Base-by-base conservation (phyloP, 495 filamentous ascomycete species). In the Penicillium cinerascens region DNA sequence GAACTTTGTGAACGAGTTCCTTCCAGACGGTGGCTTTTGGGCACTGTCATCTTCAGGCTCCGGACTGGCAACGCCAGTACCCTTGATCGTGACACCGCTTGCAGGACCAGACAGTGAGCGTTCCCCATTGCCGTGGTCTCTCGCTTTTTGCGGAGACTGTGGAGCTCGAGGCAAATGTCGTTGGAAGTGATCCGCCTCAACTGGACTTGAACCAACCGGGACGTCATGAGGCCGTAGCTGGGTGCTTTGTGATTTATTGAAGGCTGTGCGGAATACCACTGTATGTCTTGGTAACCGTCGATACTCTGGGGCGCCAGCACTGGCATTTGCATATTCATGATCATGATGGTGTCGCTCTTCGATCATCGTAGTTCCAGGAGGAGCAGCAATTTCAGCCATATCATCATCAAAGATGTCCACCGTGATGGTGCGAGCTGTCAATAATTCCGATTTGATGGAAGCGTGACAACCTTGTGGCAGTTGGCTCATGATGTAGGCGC, bases 371-470 rank as follows among this genome's bases (percentile, higher is more conserved):
- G 87, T 80, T 0, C 84, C 83, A 1, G 83, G 80, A 2, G 87
- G 85, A 9, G 86, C 79, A 8, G 77, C 66, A 22, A 91, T 76
- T 15, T 83, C 78, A 3, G 82, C 73, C 20, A 72, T 72, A 17
- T 80, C 73, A 23, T 82, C 74, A 38, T 87, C 83, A 16, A 74
- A 82, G 17, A 90, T 80, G 49, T 89, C 85, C 4, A 91, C 85
- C 0, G 85, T 88, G 54, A 90, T 84, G 0, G 80, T 89, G 44
- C 83, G 84, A 4, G 82, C 85, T 6, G 83, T 87, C 17, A 79
- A 75, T 8, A 80, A 72, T 20, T 83, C 80, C 3, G 84, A 85
- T 8, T 75, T 82, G 41, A 91, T 84, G 6, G 84, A 86, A 33
- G 87, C 82, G 44, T 63, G 72, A 41, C 71, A 75, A 17, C 70